These are phyloP conservation scores for Solanum chiquidenum DNA, from an alignment of 257 asterid genomes.

Conservation along the genomic window DNA sequence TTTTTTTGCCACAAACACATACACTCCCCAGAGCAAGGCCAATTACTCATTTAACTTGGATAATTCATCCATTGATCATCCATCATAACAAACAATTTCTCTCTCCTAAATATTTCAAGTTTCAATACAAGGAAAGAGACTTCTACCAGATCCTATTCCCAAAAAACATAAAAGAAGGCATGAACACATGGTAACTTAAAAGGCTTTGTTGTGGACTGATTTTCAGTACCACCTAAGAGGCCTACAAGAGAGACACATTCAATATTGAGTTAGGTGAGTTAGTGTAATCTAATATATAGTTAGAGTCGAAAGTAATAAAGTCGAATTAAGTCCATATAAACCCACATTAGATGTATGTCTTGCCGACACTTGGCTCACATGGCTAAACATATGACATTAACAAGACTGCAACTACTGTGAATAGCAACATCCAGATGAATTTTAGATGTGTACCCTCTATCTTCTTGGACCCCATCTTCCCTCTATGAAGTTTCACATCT, in stretches of 20 bases:
- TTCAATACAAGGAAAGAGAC: background rate
- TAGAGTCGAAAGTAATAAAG: background rate
- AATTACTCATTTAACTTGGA: background rate
- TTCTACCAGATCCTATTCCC: background rate
- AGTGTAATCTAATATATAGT: background rate
- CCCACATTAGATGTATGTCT: background rate
- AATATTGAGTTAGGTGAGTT: background rate
- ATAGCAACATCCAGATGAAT: conserved; percentile 10
- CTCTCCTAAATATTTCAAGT: background rate
- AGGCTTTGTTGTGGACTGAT: background rate
- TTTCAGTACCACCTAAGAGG: background rate
- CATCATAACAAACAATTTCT: background rate
- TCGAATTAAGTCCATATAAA: background rate
- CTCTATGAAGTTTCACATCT: conserved; percentile 42
- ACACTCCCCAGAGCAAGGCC: background rate
- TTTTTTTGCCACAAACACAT: background rate
- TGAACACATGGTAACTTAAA: background rate
- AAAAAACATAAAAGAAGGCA: background rate
- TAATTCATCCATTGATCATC: background rate
- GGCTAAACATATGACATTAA: background rate
- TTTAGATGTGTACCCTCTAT: conserved; percentile 7
- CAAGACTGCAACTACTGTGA: conserved; percentile 10
- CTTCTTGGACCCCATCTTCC: conserved; percentile 13
- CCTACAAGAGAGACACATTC: background rate
- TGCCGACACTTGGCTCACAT: background rate